Evolutionary conservation across 768 basidiomycete species (phyloP).

Genomic region (Suillus sp.): DNA sequence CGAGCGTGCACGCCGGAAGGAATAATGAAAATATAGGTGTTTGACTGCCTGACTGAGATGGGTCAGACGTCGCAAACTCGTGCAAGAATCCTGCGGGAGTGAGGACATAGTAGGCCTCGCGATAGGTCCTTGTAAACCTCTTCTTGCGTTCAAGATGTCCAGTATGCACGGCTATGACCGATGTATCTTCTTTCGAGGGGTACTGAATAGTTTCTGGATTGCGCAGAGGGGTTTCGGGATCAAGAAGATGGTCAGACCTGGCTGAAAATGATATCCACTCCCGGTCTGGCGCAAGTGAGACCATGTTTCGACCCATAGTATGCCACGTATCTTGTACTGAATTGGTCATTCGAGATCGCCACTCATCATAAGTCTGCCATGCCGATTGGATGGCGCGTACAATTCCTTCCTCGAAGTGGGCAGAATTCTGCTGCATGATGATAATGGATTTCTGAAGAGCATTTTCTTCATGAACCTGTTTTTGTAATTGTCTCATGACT

Average conservation of each 20-base stretch:
- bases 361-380: constrained; percentile 96
- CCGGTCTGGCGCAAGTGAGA: constrained; percentile 76
- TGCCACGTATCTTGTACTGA: constrained; percentile 77
- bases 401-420: constrained; percentile 96
- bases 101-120: constrained; percentile 88
- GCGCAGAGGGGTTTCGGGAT: constrained; percentile 93
- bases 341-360: constrained; percentile 78
- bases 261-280: constrained; percentile 98
- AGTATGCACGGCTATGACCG: constrained; percentile 81
- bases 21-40: constrained; percentile 84
- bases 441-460: constrained; percentile 96
- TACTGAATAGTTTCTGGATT: constrained; percentile 78
- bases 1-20: constrained; percentile 93
- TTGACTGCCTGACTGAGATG: constrained; percentile 47
- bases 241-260: constrained; percentile 89
- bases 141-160: constrained; percentile 95
- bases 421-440: constrained; percentile 97
- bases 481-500: constrained; percentile 79
- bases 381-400: constrained; percentile 94
- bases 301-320: constrained; percentile 70
- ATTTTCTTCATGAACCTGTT: constrained; percentile 97
- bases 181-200: constrained; percentile 89
- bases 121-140: constrained; percentile 84
- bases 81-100: constrained; percentile 97
- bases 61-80: constrained; percentile 83